Conservation (phyloP, 192 early-diverging fungal species). For the Coemansia sp. region DNA sequence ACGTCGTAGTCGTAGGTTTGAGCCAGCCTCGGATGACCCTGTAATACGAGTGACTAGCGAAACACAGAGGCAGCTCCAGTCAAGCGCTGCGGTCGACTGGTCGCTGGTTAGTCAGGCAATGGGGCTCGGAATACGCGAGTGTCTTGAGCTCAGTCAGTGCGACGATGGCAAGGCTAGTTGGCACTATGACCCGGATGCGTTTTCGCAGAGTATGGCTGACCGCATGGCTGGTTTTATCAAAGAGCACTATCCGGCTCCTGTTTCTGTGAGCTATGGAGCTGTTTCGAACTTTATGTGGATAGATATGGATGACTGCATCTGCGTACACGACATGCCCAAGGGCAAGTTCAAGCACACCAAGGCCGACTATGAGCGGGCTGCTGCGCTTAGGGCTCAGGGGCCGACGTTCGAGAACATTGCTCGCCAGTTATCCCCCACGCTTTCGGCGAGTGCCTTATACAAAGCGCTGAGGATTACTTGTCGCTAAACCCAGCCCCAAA, state of each 20-base stretch:
- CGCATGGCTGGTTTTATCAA: conserved; percentile 15
- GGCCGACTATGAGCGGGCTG: not conserved
- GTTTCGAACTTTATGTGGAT: conserved; percentile 32
- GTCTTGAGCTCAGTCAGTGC: not conserved
- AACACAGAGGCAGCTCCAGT: not conserved
- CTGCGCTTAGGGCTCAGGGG: conserved; percentile 1
- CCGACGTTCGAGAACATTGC: conserved; percentile 8
- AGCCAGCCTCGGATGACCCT: not conserved
- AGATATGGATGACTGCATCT: conserved; percentile 8
- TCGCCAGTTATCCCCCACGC: conserved; percentile 2
- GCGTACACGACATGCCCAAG: not conserved
- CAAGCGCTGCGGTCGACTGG: conserved; percentile 5
- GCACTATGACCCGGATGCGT: conserved; percentile 7
- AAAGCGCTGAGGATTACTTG: not conserved
- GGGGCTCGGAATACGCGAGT: not conserved
- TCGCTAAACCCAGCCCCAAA: not conserved
- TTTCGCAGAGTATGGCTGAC: conserved; percentile 8
- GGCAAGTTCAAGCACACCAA: conserved; percentile 10
- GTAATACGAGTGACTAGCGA: not conserved
- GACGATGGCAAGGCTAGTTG: not conserved
- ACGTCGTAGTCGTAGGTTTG: not conserved
- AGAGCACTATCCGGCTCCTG: conserved; percentile 5
- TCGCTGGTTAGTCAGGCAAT: not conserved
- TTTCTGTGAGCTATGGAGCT: conserved; percentile 1
- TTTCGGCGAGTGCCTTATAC: not conserved